Evolutionary conservation across 768 basidiomycete genomes (phyloP).

Genomic region (Lactarius quietus): DNA sequence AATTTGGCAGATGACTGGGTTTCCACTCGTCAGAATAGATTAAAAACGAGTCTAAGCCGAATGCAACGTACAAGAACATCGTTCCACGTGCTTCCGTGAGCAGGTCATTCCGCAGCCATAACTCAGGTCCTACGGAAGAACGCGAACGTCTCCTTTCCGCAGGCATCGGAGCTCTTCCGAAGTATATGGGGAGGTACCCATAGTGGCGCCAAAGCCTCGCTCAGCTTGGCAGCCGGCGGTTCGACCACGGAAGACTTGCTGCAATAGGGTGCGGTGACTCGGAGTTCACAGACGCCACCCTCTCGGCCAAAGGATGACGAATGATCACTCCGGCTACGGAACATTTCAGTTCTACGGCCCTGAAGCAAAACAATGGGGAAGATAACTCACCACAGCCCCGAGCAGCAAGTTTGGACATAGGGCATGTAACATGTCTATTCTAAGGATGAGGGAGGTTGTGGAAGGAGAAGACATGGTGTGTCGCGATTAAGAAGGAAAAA

Average conservation of each 20-base stretch:
- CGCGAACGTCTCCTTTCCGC: not conserved
- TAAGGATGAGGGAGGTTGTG: conserved; percentile 11
- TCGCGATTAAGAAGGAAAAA: not conserved
- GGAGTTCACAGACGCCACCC: not conserved
- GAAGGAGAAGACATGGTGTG: conserved; percentile 3
- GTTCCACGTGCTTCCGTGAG: not conserved
- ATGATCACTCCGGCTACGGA: conserved; percentile 7
- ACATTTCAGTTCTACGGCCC: not conserved
- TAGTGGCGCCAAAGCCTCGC: conserved; percentile 12
- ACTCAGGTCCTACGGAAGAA: conserved; percentile 5
- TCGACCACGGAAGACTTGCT: not conserved
- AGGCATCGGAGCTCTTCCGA: conserved; percentile 9
- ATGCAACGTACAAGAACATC: not conserved
- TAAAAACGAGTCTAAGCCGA: not conserved
- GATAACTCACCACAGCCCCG: conserved; percentile 5
- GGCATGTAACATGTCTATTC: conserved; percentile 17
- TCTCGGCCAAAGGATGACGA: conserved; percentile 15
- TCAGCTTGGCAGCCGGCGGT: not conserved
- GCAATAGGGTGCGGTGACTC: not conserved
- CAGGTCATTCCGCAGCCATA: not conserved
- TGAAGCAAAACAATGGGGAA: not conserved
- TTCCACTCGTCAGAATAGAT: not conserved
- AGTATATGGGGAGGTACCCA: not conserved
- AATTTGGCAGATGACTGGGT: not conserved
- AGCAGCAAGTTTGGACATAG: conserved; percentile 9